Evolutionary conservation across 2,329 filamentous ascomycete species (phyloP), one percentile per base, ranked within the genome.

Genomic region (Fusarium sp.): DNA sequence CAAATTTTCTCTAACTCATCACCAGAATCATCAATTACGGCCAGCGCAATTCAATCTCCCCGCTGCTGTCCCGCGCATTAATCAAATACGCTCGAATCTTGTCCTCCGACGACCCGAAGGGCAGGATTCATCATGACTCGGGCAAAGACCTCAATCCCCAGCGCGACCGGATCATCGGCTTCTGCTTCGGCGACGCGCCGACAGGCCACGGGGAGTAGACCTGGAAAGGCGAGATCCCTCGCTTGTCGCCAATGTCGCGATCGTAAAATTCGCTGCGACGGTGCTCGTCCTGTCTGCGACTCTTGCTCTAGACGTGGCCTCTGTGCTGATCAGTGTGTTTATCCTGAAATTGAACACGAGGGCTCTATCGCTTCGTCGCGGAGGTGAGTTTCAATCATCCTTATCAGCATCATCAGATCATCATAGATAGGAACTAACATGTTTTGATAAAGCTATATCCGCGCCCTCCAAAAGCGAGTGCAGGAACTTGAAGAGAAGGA

Each of bases 251-350:
- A 75, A 48, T 75, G 73, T 73, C 73, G 73, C 59, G 73, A 75
- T 56, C 73, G 73, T 64, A 75, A 75, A 66, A 75, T 75, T 17
- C 73, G 73, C 50, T 75, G 73, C 57, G 73, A 75, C 56, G 73
- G 73, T 15, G 73, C 73, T 10, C 68, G 73, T 17, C 73, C 73
- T 26, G 71, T 61, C 34, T 75, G 73, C 65, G 73, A 75, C 54
- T 75, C 73, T 18, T 75, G 73, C 39, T 68, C 63, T 2, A 65
- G 73, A 20, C 57, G 73, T 17, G 73, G 73, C 8, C 55, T 75
- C 24, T 57, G 72, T 31, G 61, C 71, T 20, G 71, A 68, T 6
- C 73, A 75, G 54, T 75, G 73, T 50, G 60, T 73, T 24, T 75
- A 75, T 40, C 73, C 73, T 10, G 73, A 75, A 46, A 72, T 75